These are phyloP conservation scores for Lachnellula willkommii DNA, from an alignment of 2,329 filamentous ascomycete genomes.

Conservation along the genomic window DNA sequence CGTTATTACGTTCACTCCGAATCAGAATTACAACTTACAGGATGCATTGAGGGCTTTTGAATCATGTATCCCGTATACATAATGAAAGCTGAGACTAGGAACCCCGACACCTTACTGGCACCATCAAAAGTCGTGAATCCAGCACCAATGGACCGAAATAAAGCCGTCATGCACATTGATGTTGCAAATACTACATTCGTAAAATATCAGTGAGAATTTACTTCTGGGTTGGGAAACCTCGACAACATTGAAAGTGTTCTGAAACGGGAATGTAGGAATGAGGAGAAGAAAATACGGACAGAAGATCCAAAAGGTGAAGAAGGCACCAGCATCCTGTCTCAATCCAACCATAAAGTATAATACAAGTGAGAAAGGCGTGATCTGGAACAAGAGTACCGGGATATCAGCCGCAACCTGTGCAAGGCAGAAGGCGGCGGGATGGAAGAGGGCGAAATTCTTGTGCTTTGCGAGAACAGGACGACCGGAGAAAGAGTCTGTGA, in stretches of 20 bases:
- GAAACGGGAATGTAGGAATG: no score
- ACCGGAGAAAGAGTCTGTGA: constrained; percentile 56
- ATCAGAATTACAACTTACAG: constrained; percentile 17
- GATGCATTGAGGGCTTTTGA: constrained; percentile 54
- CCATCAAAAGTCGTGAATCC: constrained; percentile 52
- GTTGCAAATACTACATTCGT: constrained; percentile 37
- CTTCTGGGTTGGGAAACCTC: no score
- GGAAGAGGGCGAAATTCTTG: constrained; percentile 51
- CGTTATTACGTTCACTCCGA: background rate
- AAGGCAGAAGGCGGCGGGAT: constrained; percentile 54
- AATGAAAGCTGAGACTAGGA: constrained; percentile 45
- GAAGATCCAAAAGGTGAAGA: constrained; percentile 59
- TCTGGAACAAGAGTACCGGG: constrained; percentile 52
- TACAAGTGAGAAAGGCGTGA: constrained; percentile 51
- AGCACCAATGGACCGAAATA: constrained; percentile 53
- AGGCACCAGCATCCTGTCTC: constrained; percentile 44
- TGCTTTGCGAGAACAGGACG: constrained; percentile 56
- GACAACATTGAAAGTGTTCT: no score
- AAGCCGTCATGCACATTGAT: constrained; percentile 53
- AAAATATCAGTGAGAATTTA: background rate
- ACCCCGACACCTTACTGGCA: constrained; percentile 52
- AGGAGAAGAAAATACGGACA: constrained; percentile 21
- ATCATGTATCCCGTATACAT: constrained; percentile 64
- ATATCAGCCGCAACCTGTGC: constrained; percentile 51
- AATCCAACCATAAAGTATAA: constrained; percentile 61